Percentiles rank a stretch among this genome's conserved stretches.
Evolutionary conservation across 192 early-diverging fungal species (phyloP).

Genomic region (Pecoramyces ruminantium): DNA sequence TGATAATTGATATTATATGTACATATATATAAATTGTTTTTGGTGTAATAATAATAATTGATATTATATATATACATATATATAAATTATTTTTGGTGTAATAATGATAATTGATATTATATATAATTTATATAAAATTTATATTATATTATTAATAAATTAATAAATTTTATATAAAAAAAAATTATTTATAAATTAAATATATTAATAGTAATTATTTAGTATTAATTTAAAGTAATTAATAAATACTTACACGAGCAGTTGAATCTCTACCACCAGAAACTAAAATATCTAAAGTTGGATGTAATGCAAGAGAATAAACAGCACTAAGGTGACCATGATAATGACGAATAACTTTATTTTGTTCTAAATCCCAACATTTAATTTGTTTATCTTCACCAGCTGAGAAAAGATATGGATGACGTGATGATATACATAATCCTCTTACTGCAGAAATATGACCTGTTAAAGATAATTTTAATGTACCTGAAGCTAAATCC

Average conservation of each 20-base stretch:
- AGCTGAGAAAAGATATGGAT: slow-evolving; percentile 92
- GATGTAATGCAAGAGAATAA: slow-evolving; percentile 80
- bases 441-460: slow-evolving; percentile 93
- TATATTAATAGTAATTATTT: too few relatives aligned
- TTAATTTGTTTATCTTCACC: slow-evolving; percentile 99
- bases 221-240: too few relatives aligned
- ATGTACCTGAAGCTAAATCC: slow-evolving; percentile 93
- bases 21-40: neutral
- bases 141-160: too few relatives aligned
- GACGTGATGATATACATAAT: slow-evolving; percentile 78
- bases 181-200: too few relatives aligned
- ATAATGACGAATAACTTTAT: slow-evolving; percentile 98
- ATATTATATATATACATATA: too few relatives aligned
- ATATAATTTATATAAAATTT: too few relatives aligned
- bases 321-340: slow-evolving; percentile 94
- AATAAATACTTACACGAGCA: slow-evolving; percentile 49
- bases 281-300: slow-evolving; percentile 82
- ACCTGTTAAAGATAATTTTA: slow-evolving; percentile 89
- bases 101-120: too few relatives aligned
- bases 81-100: too few relatives aligned
- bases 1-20: too few relatives aligned
- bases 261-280: slow-evolving; percentile 89
- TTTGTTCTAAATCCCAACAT: slow-evolving; percentile 97
- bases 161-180: too few relatives aligned
- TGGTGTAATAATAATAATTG: too few relatives aligned